A percentile compares a stretch with the other conserved stretches of the same genome.
phyloP scores from a whole-genome alignment of 805 yeast genomes.

The Pichia pseudocactophila region DNA sequence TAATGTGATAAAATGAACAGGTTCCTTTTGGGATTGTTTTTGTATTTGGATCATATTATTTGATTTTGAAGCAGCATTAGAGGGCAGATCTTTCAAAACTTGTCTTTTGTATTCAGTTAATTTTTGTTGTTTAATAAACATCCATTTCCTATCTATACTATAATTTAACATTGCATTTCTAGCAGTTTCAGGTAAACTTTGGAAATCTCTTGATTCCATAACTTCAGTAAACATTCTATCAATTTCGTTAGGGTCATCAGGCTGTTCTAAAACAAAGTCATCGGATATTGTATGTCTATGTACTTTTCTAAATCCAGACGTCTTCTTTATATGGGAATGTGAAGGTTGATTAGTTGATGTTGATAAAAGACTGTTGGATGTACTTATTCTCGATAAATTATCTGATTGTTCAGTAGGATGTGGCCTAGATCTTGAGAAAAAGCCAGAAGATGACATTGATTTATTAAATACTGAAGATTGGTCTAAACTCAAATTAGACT shows the following conservation, averaged over 20 bases:
- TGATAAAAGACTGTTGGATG: constrained; percentile 18
- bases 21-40: constrained; percentile 31
- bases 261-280: constrained; percentile 51
- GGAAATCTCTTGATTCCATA: constrained; percentile 77
- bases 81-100: constrained; percentile 13
- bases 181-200: constrained; percentile 52
- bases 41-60: constrained; percentile 24
- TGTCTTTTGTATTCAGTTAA: constrained; percentile 61
- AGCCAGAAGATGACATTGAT: background rate
- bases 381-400: constrained; percentile 21
- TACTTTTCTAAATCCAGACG: constrained; percentile 22
- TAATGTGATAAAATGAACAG: constrained; percentile 48
- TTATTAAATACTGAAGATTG: background rate
- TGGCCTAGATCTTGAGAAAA: constrained; percentile 9
- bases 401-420: constrained; percentile 11
- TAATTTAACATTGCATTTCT: constrained; percentile 69
- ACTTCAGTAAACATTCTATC: constrained; percentile 69
- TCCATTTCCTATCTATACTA: constrained; percentile 78
- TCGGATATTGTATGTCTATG: constrained; percentile 31
- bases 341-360: constrained; percentile 11
- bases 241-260: constrained; percentile 54
- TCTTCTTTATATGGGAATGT: constrained; percentile 23
- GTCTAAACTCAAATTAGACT: background rate
- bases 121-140: constrained; percentile 80
- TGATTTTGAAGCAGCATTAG: constrained; percentile 1